These are phyloP conservation scores for Mortierella sp. DNA, from an alignment of 371 early-diverging fungal genomes.

Conservation along the genomic window DNA sequence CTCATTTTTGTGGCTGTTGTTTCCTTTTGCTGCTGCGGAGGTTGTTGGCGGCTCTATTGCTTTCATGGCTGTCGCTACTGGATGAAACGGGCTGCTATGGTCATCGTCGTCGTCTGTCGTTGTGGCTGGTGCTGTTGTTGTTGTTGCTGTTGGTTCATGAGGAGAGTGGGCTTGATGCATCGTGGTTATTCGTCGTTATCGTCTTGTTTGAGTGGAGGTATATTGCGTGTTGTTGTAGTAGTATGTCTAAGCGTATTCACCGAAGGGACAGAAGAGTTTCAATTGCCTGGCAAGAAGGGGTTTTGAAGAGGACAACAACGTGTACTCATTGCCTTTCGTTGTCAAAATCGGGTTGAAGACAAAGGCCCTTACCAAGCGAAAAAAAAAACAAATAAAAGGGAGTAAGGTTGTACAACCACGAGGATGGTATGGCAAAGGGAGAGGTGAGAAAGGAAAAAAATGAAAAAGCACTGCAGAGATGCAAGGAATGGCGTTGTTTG, in stretches of 20 bases:
- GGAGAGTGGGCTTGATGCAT: not conserved
- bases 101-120: not conserved
- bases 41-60: not conserved
- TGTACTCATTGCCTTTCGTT: not conserved
- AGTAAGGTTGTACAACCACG: not conserved
- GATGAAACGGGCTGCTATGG: not conserved
- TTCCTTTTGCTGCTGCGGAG: not conserved
- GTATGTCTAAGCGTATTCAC: not conserved
- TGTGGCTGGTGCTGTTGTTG: not conserved
- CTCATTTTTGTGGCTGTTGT: not conserved
- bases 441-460: not conserved
- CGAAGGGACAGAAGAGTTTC: not conserved
- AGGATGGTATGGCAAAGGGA: not conserved
- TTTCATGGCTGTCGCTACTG: constrained; percentile 4
- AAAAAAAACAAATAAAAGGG: not conserved
- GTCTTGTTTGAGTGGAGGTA: not conserved
- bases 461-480: not conserved
- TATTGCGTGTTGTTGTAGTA: not conserved
- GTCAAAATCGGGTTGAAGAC: not conserved
- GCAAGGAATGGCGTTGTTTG: not conserved
- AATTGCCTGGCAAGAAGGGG: not conserved
- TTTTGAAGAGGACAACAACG: not conserved
- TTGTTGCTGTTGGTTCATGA: not conserved
- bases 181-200: not conserved
- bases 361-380: not conserved